These are phyloP conservation scores for Staphylotrichum tortipilum DNA, from an alignment of 495 filamentous ascomycete species.

Conservation along the genomic window DNA sequence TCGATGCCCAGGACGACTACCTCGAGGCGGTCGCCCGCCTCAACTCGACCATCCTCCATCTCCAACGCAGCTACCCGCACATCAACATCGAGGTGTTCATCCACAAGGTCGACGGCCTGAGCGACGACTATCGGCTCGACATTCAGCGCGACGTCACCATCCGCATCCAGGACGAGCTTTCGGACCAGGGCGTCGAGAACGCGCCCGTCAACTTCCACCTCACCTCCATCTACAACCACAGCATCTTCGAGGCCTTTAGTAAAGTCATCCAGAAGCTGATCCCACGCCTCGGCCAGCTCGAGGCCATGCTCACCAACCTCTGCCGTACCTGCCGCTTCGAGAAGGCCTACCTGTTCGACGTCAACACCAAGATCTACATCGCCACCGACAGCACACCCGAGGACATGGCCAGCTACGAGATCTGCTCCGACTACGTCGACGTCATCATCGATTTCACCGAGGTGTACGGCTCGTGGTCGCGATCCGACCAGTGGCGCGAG, in stretches of 20 bases:
- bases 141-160: slow-evolving; percentile 92
- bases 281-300: slow-evolving; percentile 81
- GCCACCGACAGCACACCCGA: slow-evolving; percentile 89
- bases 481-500: slow-evolving; percentile 42
- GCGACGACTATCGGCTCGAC: slow-evolving; percentile 88
- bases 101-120: slow-evolving; percentile 92
- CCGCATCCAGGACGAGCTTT: slow-evolving; percentile 93
- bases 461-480: slow-evolving; percentile 72
- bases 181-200: slow-evolving; percentile 83
- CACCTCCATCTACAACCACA: slow-evolving; percentile 95
- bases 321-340: slow-evolving; percentile 86
- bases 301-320: slow-evolving; percentile 82
- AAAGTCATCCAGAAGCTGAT: slow-evolving; percentile 98
- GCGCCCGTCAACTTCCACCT: slow-evolving; percentile 86
- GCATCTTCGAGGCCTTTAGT: slow-evolving; percentile 94
- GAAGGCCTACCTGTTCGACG: slow-evolving; percentile 95
- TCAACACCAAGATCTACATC: slow-evolving; percentile 95
- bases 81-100: slow-evolving; percentile 98
- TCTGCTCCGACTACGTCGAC: slow-evolving; percentile 96
- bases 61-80: slow-evolving; percentile 77
- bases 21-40: slow-evolving; percentile 80
- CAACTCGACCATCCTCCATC: slow-evolving; percentile 74
- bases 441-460: slow-evolving; percentile 94
- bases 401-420: slow-evolving; percentile 89
- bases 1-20: slow-evolving; percentile 96